Conservation (phyloP, 306 rosid species). For the Vigna unguiculata region DNA sequence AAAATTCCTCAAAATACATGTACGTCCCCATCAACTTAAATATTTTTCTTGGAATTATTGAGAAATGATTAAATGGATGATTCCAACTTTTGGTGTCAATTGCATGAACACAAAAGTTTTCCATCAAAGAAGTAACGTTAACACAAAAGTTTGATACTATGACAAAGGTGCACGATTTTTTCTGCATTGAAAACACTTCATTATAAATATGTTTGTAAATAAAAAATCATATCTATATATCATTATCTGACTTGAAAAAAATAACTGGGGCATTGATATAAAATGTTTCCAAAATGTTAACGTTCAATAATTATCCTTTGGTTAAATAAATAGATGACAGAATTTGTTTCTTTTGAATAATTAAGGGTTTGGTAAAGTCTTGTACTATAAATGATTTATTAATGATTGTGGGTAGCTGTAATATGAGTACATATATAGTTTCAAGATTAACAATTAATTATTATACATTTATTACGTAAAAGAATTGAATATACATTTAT, state of each 20-base stretch:
- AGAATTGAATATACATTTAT: too few relatives aligned
- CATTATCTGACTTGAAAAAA: background rate
- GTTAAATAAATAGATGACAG: background rate
- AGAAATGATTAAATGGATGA: background rate
- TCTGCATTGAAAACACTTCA: background rate
- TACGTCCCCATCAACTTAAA: background rate
- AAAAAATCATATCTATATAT: background rate
- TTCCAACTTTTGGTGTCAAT: too few relatives aligned
- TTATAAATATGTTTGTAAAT: background rate
- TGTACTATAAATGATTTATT: background rate
- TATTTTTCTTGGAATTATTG: background rate
- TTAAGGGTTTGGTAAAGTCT: conserved; percentile 1
- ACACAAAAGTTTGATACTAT: background rate
- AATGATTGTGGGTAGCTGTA: background rate
- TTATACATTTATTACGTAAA: too few relatives aligned
- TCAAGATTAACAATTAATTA: too few relatives aligned
- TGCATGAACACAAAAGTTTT: too few relatives aligned
- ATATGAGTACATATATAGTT: too few relatives aligned
- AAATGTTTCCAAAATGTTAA: background rate
- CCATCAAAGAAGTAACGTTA: background rate
- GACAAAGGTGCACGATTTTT: background rate
- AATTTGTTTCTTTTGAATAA: background rate
- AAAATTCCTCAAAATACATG: too few relatives aligned
- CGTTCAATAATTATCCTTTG: background rate
- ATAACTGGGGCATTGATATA: too few relatives aligned